These are phyloP conservation scores for Chaetomiaceae sp. DNA, from an alignment of 2,329 filamentous ascomycete genomes.

Conservation along the genomic window DNA sequence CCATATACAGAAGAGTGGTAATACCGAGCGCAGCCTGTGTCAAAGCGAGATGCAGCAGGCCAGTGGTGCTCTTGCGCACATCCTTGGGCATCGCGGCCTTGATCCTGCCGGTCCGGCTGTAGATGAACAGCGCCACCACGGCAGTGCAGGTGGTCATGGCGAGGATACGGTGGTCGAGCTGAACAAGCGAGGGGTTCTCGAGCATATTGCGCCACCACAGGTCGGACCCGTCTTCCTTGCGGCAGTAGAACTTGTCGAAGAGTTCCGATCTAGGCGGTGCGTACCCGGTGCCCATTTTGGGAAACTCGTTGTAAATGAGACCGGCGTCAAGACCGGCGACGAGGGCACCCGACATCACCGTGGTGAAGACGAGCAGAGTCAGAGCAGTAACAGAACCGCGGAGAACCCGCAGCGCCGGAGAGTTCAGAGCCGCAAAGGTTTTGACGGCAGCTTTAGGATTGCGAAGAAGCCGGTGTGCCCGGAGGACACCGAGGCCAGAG, in stretches of 20 bases:
- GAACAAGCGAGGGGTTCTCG: conserved; percentile 92
- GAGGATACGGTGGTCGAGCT: conserved; percentile 90
- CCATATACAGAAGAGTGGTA: conserved; percentile 86
- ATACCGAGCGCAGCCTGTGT: conserved; percentile 86
- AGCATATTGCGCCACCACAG: conserved; percentile 97
- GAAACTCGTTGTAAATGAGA: conserved; percentile 98
- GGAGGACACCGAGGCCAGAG: conserved; percentile 79
- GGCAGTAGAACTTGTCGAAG: conserved; percentile 79
- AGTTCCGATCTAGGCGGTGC: conserved; percentile 79
- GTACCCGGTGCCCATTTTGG: conserved; percentile 83
- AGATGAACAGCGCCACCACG: conserved; percentile 75
- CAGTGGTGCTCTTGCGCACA: conserved; percentile 66
- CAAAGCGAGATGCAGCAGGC: conserved; percentile 76
- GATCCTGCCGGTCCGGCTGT: conserved; percentile 63
- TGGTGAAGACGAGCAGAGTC: conserved; percentile 74
- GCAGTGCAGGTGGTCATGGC: conserved; percentile 84
- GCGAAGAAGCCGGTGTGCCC: conserved; percentile 66
- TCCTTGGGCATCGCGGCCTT: conserved; percentile 56
- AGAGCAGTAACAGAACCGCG: conserved; percentile 68
- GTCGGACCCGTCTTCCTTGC: conserved; percentile 71
- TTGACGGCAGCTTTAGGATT: conserved; percentile 60
- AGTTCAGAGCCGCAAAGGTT: conserved; percentile 57
- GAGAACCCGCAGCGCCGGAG: conserved; percentile 67
- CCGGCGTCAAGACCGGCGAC: conserved; percentile 95
- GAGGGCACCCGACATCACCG: conserved; percentile 87